Evolutionary conservation across 352 stramenopile species (phyloP).

Genomic region (Pythium utonaiense): DNA sequence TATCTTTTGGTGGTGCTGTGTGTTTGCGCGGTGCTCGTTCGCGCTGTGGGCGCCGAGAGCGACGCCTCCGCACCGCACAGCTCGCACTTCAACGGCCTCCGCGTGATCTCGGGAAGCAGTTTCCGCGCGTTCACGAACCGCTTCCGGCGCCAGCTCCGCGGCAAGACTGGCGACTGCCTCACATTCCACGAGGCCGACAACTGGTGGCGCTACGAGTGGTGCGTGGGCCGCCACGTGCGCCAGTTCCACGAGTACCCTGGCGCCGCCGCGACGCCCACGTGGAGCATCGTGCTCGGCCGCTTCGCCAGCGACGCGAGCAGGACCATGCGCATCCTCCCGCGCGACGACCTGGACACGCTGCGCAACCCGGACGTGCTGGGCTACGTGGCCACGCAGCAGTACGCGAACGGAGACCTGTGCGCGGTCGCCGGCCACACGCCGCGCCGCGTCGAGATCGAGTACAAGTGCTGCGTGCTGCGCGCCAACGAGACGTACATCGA

Average conservation of each 20-base stretch:
- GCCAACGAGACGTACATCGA: constrained; percentile 85
- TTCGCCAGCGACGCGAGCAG: constrained; percentile 31
- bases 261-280: background rate
- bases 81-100: constrained; percentile 35
- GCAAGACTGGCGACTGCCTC: constrained; percentile 38
- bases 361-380: constrained; percentile 48
- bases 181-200: constrained; percentile 48
- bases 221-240: constrained; percentile 57
- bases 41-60: background rate
- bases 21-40: background rate
- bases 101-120: constrained; percentile 56
- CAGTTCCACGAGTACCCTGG: constrained; percentile 49
- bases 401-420: constrained; percentile 42
- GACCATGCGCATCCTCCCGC: constrained; percentile 36
- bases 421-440: constrained; percentile 9
- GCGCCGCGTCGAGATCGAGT: constrained; percentile 35
- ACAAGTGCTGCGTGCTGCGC: constrained; percentile 74
- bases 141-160: constrained; percentile 50
- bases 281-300: constrained; percentile 41
- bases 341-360: constrained; percentile 35
- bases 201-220: constrained; percentile 89
- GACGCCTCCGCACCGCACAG: background rate
- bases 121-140: constrained; percentile 69
- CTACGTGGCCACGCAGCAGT: constrained; percentile 56
- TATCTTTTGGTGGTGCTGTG: constrained; percentile 3